Base-by-base conservation (phyloP, 192 early-diverging fungal species). In the Linnemannia schmuckeri region DNA sequence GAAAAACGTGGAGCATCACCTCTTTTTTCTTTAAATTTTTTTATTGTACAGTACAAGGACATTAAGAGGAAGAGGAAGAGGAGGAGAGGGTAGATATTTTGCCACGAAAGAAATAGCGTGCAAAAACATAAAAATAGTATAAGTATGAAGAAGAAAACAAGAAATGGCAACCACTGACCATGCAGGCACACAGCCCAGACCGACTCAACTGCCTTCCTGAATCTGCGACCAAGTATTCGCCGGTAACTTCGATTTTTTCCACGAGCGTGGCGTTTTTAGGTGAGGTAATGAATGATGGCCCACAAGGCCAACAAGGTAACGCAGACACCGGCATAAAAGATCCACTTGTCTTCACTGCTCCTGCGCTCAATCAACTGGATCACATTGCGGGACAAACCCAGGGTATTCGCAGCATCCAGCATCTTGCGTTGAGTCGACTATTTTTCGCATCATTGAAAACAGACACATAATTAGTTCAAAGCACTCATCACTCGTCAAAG, bases 321-420 rank as follows among this genome's bases (percentile, higher is more conserved):
- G 33, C 88, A 78, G 6, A 87, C 75, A n/a, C 92, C 92, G 13
- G 77, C 88, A 77, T 91, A 88, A 77, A 93, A 93, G 47, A 93
- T 92, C 92, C 92, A 93, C 40, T 91, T 93, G 81, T 93, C 92
- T 73, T 93, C 90, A 46, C 77, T 44, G 66, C 90, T 90, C 63
- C 91, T 82, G 52, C 92, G 88, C 72, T 93, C 92, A 79, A 93
- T 92, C 76, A 89, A 89, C 46, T 91, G 87, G 46, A 93, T 93
- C 15, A 91, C 90, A 88, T 90, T 92, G 72, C 90, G 90, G 30
- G 92, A 93, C 57, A 93, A 81, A 22, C 92, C 92, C 2, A 93
- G 86, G n/a, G 90, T 89, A 84, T 91, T 91, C 27, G 90, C 91
- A 73, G 91, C 88, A 78, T 93, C 92, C 80, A 91, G 75, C 37